A percentile compares a stretch with the other conserved stretches of the same genome.
Evolutionary conservation across 2,329 filamentous ascomycete species (phyloP).

Genomic region (Trichoderma hamatum): DNA sequence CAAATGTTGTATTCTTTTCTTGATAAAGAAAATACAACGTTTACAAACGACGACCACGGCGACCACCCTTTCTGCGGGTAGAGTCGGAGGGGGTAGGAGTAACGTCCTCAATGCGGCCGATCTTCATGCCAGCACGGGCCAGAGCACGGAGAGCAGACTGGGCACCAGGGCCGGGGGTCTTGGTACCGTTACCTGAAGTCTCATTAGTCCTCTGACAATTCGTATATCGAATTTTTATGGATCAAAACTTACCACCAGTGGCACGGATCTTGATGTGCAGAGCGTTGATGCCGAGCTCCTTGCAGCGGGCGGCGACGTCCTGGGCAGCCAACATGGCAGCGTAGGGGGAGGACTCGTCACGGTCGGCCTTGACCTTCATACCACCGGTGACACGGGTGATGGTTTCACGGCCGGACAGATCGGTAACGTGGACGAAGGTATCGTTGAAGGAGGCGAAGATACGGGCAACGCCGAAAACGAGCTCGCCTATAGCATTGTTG

Average conservation of each 20-base stretch:
- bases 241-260: slow-evolving; percentile 75
- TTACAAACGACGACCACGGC: slow-evolving; percentile 99
- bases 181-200: slow-evolving; percentile 86
- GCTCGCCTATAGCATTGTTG: slow-evolving; percentile 67
- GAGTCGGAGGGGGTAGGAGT: slow-evolving; percentile 99
- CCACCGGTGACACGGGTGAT: slow-evolving; percentile 99
- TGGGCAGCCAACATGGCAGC: slow-evolving; percentile 99
- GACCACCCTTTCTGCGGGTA: slow-evolving; percentile 99
- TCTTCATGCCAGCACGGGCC: slow-evolving; percentile 99
- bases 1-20: slow-evolving; percentile 13
- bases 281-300: slow-evolving; percentile 77
- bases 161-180: slow-evolving; percentile 98
- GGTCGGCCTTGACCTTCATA: slow-evolving; percentile 99
- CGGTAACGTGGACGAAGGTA: slow-evolving; percentile 97
- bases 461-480: slow-evolving; percentile 96
- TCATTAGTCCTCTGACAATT: neutral
- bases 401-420: slow-evolving; percentile 99
- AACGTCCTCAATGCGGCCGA: slow-evolving; percentile 99
- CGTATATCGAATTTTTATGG: neutral
- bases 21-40: slow-evolving; percentile 33
- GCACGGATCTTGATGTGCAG: slow-evolving; percentile 99
- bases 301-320: slow-evolving; percentile 88
- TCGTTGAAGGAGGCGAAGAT: slow-evolving; percentile 95
- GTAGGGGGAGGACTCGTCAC: slow-evolving; percentile 99
- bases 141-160: slow-evolving; percentile 99